These are phyloP conservation scores for Hanseniaspora meyeri DNA, from an alignment of 805 yeast genomes.

Conservation along the genomic window DNA sequence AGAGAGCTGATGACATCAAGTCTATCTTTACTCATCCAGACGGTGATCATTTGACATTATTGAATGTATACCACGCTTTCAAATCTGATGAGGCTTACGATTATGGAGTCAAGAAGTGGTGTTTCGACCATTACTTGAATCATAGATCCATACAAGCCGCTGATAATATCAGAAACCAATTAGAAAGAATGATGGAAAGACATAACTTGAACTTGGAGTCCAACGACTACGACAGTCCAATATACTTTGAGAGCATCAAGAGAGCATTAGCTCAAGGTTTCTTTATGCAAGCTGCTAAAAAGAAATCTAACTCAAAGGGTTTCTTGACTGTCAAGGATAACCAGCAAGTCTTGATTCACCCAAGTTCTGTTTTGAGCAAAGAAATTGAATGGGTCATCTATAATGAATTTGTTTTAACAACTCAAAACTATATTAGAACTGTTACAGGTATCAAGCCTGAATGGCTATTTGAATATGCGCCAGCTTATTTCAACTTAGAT, in stretches of 20 bases:
- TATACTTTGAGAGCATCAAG: constrained; percentile 66
- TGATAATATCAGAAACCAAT: constrained; percentile 73
- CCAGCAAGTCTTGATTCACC: constrained; percentile 90
- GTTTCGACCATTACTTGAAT: constrained; percentile 77
- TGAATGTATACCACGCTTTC: constrained; percentile 81
- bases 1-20: constrained; percentile 85
- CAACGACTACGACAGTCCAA: constrained; percentile 51
- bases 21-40: constrained; percentile 79
- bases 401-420: constrained; percentile 88
- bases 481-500: constrained; percentile 51
- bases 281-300: constrained; percentile 96
- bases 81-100: constrained; percentile 58
- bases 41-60: constrained; percentile 85
- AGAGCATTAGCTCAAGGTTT: constrained; percentile 86
- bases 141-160: constrained; percentile 76
- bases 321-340: constrained; percentile 88
- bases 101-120: constrained; percentile 67
- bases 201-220: constrained; percentile 62
- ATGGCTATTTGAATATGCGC: constrained; percentile 72
- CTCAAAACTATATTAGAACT: constrained; percentile 87
- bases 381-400: constrained; percentile 89
- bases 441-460: constrained; percentile 85
- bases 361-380: constrained; percentile 78
- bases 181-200: constrained; percentile 70
- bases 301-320: constrained; percentile 67